Conservation (phyloP, 2,329 filamentous ascomycete species). For the Calonectria ilicicola region DNA sequence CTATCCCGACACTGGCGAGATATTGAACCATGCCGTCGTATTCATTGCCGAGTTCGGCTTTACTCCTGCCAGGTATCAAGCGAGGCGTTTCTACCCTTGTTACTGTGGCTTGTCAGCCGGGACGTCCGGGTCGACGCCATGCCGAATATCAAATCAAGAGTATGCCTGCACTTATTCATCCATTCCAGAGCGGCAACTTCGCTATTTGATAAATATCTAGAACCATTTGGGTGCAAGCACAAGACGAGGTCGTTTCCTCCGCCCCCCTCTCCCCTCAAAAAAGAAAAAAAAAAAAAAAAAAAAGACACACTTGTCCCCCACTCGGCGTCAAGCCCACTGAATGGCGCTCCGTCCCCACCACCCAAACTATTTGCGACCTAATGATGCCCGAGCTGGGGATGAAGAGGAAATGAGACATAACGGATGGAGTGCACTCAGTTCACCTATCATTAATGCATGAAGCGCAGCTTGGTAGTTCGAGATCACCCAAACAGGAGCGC, state of each 20-base stretch:
- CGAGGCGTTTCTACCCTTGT: not conserved
- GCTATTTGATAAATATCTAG: not conserved
- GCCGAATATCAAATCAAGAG: too few relatives aligned
- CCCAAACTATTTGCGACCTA: not conserved
- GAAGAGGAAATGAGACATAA: not conserved
- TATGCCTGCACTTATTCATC: not conserved
- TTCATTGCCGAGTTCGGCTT: not conserved
- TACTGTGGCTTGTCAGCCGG: not conserved
- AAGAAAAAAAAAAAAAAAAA: too few relatives aligned
- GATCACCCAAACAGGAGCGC: not conserved
- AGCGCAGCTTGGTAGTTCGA: not conserved
- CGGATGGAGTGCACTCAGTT: not conserved
- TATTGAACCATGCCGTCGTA: not conserved
- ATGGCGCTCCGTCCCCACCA: not conserved
- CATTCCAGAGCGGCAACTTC: not conserved
- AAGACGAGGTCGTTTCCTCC: not conserved
- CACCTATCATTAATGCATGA: too few relatives aligned
- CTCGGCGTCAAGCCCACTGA: not conserved
- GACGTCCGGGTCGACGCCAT: not conserved
- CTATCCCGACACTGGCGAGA: not conserved
- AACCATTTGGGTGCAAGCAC: not conserved
- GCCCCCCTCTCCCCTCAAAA: not conserved
- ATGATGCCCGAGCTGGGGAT: not conserved
- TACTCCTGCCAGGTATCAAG: not conserved
- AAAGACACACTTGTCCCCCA: not conserved